Evolutionary conservation across 306 rosid species (phyloP).

Genomic region (Quercus wislizeni): DNA sequence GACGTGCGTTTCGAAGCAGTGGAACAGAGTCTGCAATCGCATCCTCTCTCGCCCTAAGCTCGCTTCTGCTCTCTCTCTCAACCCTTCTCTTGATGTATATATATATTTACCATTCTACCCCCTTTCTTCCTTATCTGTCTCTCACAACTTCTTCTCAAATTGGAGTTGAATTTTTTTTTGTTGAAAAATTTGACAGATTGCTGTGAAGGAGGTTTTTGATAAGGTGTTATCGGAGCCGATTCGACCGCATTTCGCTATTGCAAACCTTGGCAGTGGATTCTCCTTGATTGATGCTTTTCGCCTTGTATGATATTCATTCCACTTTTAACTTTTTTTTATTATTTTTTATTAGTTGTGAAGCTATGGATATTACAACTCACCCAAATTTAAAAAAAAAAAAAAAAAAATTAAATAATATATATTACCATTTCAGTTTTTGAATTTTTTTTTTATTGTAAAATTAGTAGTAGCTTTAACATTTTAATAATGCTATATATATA

Average conservation of each 20-base stretch:
- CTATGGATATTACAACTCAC: too few species aligned
- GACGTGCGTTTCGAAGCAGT: conserved; percentile 57
- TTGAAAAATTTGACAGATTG: conserved; percentile 22
- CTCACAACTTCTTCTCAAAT: background rate
- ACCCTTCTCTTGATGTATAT: conserved; percentile 42
- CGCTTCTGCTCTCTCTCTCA: conserved; percentile 67
- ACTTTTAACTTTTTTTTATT: too few species aligned
- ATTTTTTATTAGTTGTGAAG: too few species aligned
- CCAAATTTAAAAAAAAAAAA: too few species aligned
- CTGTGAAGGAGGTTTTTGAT: conserved; percentile 35
- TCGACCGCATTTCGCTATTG: conserved; percentile 40
- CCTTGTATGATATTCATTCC: conserved; percentile 21
- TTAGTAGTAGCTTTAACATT: too few species aligned
- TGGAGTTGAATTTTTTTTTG: background rate
- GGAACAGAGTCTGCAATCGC: conserved; percentile 50
- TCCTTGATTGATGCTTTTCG: conserved; percentile 19
- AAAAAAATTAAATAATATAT: too few species aligned
- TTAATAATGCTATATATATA: too few species aligned
- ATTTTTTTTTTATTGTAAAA: too few species aligned
- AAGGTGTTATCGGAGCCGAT: conserved; percentile 42
- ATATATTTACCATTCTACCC: background rate
- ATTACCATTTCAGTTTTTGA: too few species aligned
- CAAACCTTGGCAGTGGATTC: conserved; percentile 36
- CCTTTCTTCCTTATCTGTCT: too few species aligned
- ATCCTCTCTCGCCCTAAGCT: conserved; percentile 64